phyloP scores from a whole-genome alignment of 2,329 filamentous ascomycete genomes.

The Paraphoma sp. region DNA sequence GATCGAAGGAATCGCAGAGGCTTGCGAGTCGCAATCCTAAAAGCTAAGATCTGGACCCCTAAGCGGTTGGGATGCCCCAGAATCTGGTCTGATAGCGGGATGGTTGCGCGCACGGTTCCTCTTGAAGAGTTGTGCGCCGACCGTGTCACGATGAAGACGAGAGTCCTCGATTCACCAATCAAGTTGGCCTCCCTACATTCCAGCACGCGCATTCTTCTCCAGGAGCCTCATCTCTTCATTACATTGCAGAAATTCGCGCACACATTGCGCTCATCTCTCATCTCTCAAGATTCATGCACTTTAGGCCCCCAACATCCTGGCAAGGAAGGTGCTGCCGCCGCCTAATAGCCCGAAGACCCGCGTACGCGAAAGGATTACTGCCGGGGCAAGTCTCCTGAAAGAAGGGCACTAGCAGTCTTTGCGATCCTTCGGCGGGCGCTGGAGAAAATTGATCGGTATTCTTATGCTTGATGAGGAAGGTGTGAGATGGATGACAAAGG shows the following conservation, averaged over 20 bases:
- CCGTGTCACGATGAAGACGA: neutral
- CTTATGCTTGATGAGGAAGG: neutral
- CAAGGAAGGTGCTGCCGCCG: neutral
- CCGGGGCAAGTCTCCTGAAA: neutral
- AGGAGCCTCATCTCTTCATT: too few relatives aligned
- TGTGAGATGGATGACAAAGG: neutral
- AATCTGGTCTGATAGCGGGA: neutral
- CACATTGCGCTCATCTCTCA: neutral
- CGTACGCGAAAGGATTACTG: neutral
- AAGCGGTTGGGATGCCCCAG: neutral
- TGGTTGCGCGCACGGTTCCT: neutral
- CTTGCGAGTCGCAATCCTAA: constrained; percentile 2
- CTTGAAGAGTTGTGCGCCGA: neutral
- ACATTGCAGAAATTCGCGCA: neutral
- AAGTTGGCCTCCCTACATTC: neutral
- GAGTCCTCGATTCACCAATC: neutral
- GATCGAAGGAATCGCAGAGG: neutral
- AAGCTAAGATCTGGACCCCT: constrained; percentile 1
- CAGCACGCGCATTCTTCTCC: neutral
- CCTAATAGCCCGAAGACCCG: neutral
- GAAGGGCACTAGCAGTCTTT: neutral
- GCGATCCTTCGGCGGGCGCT: neutral
- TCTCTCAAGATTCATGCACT: neutral
- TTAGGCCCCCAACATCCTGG: neutral
- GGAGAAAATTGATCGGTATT: neutral